Conservation (phyloP, 345 rosid genomes). For the Lumnitzera littorea region DNA sequence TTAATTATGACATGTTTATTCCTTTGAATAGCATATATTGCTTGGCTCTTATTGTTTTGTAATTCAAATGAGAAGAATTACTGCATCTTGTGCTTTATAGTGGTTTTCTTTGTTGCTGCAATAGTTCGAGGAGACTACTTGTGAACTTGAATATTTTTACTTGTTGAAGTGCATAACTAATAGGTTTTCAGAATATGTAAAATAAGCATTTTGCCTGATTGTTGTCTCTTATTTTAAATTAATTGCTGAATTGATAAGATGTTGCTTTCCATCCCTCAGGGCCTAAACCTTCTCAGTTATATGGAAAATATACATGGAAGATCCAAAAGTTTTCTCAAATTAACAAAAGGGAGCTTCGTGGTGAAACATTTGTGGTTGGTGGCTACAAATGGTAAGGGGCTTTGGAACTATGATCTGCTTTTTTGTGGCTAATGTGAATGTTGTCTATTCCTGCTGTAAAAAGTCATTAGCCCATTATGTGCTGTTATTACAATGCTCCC, state of each 20-base stretch:
- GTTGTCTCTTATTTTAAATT: no score
- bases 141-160: no score
- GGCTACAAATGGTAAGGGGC: slow-evolving; percentile 79
- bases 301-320: slow-evolving; percentile 82
- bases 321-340: slow-evolving; percentile 82
- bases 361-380: slow-evolving; percentile 76
- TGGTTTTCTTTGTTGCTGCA: neutral
- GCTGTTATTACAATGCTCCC: no score
- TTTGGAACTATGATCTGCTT: slow-evolving; percentile 9
- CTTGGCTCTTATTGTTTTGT: no score
- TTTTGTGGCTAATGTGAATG: neutral
- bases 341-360: slow-evolving; percentile 72
- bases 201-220: no score
- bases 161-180: no score
- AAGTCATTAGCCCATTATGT: no score
- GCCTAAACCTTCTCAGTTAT: slow-evolving; percentile 64
- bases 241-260: neutral
- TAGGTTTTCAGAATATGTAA: no score
- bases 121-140: no score
- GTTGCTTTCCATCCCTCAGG: slow-evolving; percentile 30
- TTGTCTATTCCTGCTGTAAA: no score
- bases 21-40: no score
- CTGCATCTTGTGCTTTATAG: neutral
- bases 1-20: no score
- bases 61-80: neutral